These are phyloP conservation scores for Saccharomyces hybrid DNA, from an alignment of 1,139 yeast species.

Conservation along the genomic window DNA sequence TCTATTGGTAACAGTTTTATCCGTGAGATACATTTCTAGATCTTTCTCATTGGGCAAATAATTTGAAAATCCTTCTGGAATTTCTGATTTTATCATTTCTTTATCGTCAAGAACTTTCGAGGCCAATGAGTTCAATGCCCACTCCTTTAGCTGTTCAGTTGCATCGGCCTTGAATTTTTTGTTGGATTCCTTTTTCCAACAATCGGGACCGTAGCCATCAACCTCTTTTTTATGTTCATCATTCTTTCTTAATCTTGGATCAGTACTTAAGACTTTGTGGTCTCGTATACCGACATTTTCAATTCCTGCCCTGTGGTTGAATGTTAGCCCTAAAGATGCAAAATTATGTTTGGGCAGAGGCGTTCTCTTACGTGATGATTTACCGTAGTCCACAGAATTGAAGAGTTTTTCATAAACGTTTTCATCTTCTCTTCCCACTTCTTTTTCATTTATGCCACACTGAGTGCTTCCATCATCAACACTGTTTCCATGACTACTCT, in stretches of 20 bases:
- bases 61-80: slow-evolving; percentile 10
- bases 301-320: slow-evolving; percentile 82
- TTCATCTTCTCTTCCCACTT: slow-evolving; percentile 31
- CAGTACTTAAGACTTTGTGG: slow-evolving; percentile 70
- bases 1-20: slow-evolving; percentile 35
- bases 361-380: background rate
- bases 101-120: slow-evolving; percentile 30
- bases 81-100: slow-evolving; percentile 4
- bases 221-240: slow-evolving; percentile 63
- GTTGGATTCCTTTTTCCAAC: slow-evolving; percentile 38
- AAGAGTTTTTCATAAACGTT: slow-evolving; percentile 12
- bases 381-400: slow-evolving; percentile 7
- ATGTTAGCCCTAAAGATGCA: slow-evolving; percentile 33
- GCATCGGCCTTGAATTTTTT: slow-evolving; percentile 47
- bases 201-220: slow-evolving; percentile 66
- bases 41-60: slow-evolving; percentile 54
- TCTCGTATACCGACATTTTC: slow-evolving; percentile 83
- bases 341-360: background rate
- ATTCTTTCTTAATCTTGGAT: slow-evolving; percentile 69
- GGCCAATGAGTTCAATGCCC: slow-evolving; percentile 45
- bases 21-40: slow-evolving; percentile 47
- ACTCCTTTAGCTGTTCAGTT: slow-evolving; percentile 45
- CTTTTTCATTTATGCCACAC: slow-evolving; percentile 10
- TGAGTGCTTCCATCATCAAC: slow-evolving; percentile 5
- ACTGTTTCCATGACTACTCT: slow-evolving; percentile 13